These are phyloP conservation scores for Aspergillus clavatus DNA, from an alignment of 2,329 filamentous ascomycete species.

Conservation along the genomic window DNA sequence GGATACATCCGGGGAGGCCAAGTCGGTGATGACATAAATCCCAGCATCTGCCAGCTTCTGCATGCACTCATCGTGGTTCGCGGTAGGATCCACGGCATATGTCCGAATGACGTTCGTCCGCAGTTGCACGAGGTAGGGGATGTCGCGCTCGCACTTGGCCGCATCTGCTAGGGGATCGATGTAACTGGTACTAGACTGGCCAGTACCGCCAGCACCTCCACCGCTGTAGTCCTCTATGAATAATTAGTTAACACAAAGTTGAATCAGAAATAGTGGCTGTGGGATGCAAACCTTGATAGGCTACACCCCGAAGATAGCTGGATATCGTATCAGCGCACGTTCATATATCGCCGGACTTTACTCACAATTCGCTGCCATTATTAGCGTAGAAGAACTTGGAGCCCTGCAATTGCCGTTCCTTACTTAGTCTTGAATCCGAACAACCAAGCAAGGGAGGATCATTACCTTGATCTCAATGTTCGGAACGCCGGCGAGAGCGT, in stretches of 20 bases:
- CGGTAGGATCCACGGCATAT: slow-evolving; percentile 79
- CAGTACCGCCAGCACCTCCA: slow-evolving; percentile 37
- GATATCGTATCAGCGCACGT: slow-evolving; percentile 1
- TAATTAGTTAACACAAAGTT: slow-evolving; percentile 37
- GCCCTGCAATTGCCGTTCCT: no score
- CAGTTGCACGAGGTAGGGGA: slow-evolving; percentile 72
- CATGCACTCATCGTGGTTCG: slow-evolving; percentile 83
- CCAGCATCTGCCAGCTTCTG: slow-evolving; percentile 71
- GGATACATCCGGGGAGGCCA: slow-evolving; percentile 73
- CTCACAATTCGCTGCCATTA: slow-evolving; percentile 68
- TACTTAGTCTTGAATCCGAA: no score
- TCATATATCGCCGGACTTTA: neutral
- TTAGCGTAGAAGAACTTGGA: slow-evolving; percentile 87
- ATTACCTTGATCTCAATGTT: neutral
- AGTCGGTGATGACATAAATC: slow-evolving; percentile 92
- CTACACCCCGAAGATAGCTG: slow-evolving; percentile 83
- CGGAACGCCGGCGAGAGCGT: neutral
- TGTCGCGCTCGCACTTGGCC: slow-evolving; percentile 71
- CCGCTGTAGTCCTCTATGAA: slow-evolving; percentile 37
- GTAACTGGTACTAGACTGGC: slow-evolving; percentile 50
- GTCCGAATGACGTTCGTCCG: slow-evolving; percentile 91
- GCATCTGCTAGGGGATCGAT: slow-evolving; percentile 75
- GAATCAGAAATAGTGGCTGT: neutral
- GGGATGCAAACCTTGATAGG: slow-evolving; percentile 67
- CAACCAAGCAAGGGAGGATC: no score